Base-by-base conservation (phyloP, 1,139 yeast species). In the Candida sp. region DNA sequence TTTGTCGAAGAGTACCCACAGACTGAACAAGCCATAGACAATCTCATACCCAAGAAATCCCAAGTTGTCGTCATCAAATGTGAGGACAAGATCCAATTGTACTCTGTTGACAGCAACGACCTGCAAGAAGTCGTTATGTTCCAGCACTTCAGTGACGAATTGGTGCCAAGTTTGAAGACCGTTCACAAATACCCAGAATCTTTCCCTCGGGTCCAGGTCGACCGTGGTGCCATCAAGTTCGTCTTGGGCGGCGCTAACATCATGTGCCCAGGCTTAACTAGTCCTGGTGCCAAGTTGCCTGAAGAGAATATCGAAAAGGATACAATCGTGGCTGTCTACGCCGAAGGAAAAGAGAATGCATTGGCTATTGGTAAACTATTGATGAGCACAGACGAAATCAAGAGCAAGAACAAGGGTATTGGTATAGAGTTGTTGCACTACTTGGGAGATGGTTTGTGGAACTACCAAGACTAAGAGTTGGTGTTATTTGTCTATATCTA, bases 221-320 rank as follows among this genome's bases (percentile, higher is more conserved):
- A 93, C 66, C 81, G 98, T 68, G 99, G 99, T 52, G 99, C 98
- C 48, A 92, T 93, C 66, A 93, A 93, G 70, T 93, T 93, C 63
- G 96, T 93, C 25, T 75, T 93, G 35, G 88, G 96, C 2, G 98
- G 98, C 49, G 98, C 98, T 33, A 92, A 92, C 65, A 89, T 93
- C 61, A 93, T 92, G 98, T 93, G 98, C 72, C 98, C 98, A 4
- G 99, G 99, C 27, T 78, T 93, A 58, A 93, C 98, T 0, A 90
- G 97, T 22, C 80, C 90, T 7, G 98, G 98, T 42, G 98, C 97
- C 30, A 70, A 75, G 52, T 75, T 93, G 55, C 98, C 98, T 11
- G 94, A 87, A 30, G 84, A 79, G 51, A 80, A 84, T 32, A 70
- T 80, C 62, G 85, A 84, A 48, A 77, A 83, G 60, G 96, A 83